Conservation (phyloP, 306 rosid genomes). For the Pueraria montana region DNA sequence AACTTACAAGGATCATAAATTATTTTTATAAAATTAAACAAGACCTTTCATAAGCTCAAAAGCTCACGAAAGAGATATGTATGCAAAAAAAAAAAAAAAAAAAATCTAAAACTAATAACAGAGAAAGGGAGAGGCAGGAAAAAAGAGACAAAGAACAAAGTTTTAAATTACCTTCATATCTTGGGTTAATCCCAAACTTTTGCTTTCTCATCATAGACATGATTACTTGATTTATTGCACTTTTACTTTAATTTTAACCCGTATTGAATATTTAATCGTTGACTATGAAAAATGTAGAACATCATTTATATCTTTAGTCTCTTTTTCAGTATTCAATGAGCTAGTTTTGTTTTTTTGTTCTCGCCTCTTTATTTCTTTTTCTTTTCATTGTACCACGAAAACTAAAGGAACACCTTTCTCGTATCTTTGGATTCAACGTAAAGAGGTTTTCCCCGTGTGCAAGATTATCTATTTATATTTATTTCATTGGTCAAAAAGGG, state of each 20-base stretch:
- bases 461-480: background rate
- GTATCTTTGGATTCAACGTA: background rate
- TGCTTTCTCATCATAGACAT: background rate
- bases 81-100: background rate
- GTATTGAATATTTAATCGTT: background rate
- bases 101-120: background rate
- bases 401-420: background rate
- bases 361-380: background rate
- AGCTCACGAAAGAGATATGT: too few relatives aligned
- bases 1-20: too few relatives aligned
- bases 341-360: background rate
- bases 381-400: background rate
- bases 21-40: too few relatives aligned
- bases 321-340: background rate
- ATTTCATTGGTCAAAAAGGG: background rate
- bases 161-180: background rate
- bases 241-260: slow-evolving; percentile 19
- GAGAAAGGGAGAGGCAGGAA: background rate
- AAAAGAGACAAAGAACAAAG: background rate
- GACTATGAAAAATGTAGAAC: background rate
- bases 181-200: background rate
- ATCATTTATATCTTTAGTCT: background rate
- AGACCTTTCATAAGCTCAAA: too few relatives aligned
- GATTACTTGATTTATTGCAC: background rate
- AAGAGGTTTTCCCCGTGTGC: background rate